Evolutionary conservation across 495 filamentous ascomycete genomes (phyloP).

Genomic region (Penicillium roqueforti): DNA sequence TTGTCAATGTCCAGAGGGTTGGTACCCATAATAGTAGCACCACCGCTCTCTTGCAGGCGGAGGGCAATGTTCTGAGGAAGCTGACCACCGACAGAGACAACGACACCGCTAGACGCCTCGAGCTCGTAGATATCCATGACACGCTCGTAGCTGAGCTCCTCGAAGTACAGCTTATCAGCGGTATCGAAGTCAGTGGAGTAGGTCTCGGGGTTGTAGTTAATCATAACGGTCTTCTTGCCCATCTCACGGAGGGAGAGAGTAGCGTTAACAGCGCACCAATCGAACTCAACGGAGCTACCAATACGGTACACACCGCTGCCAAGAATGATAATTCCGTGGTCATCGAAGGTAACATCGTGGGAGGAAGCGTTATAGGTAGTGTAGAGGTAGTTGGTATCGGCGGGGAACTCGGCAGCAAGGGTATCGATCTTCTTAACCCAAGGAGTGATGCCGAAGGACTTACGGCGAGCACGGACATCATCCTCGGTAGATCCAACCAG

Average conservation of each 20-base stretch:
- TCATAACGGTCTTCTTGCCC: slow-evolving; percentile 98
- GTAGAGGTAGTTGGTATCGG: slow-evolving; percentile 94
- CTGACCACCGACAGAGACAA: slow-evolving; percentile 93
- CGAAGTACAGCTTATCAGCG: slow-evolving; percentile 95
- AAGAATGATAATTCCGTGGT: slow-evolving; percentile 84
- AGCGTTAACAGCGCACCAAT: slow-evolving; percentile 97
- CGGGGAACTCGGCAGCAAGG: slow-evolving; percentile 95
- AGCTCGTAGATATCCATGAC: slow-evolving; percentile 99
- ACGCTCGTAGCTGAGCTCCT: slow-evolving; percentile 94
- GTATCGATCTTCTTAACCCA: slow-evolving; percentile 99
- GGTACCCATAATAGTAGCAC: slow-evolving; percentile 85
- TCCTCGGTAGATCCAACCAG: slow-evolving; percentile 85
- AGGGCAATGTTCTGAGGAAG: slow-evolving; percentile 96
- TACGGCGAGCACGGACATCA: slow-evolving; percentile 78
- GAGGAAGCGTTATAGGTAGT: slow-evolving; percentile 97
- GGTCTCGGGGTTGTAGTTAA: slow-evolving; percentile 94
- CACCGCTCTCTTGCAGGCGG: slow-evolving; percentile 84
- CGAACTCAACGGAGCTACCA: slow-evolving; percentile 95
- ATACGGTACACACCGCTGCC: slow-evolving; percentile 96
- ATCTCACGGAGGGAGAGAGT: slow-evolving; percentile 79
- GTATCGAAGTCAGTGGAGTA: slow-evolving; percentile 86
- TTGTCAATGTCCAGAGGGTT: slow-evolving; percentile 93
- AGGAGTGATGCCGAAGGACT: slow-evolving; percentile 77
- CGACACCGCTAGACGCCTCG: slow-evolving; percentile 80
- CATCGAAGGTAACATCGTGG: slow-evolving; percentile 93